These are phyloP conservation scores for Parmelia sp. DNA, from an alignment of 495 filamentous ascomycete genomes.

Conservation along the genomic window DNA sequence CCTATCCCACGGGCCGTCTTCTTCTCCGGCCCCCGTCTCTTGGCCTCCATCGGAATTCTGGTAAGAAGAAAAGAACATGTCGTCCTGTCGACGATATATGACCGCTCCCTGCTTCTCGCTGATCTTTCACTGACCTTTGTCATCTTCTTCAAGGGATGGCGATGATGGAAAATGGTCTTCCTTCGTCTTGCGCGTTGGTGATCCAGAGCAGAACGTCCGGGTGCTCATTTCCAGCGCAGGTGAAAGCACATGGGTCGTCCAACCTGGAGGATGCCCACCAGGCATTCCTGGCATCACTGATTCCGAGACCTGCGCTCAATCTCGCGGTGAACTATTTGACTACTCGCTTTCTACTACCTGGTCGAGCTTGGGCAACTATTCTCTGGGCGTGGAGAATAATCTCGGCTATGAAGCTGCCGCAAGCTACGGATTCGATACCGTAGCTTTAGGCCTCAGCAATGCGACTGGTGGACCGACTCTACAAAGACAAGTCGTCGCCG, in stretches of 20 bases:
- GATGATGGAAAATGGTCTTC: conserved; percentile 49
- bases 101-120: too few species aligned
- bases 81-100: too few species aligned
- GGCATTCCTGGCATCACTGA: conserved; percentile 10
- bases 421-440: conserved; percentile 39
- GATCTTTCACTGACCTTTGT: too few species aligned
- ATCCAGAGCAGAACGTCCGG: conserved; percentile 39
- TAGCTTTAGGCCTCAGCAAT: conserved; percentile 38
- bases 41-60: conserved; percentile 22
- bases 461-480: conserved; percentile 33
- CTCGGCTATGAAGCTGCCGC: conserved; percentile 7
- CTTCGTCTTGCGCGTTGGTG: conserved; percentile 43
- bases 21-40: conserved; percentile 13
- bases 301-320: conserved; percentile 34
- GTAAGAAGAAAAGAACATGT: too few species aligned
- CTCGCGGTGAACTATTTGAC: conserved; percentile 44
- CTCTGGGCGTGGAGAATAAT: conserved; percentile 7
- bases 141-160: conserved; percentile 38
- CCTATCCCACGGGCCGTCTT: not conserved
- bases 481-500: conserved; percentile 42
- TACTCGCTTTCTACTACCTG: conserved; percentile 42
- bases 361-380: not conserved
- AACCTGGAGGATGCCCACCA: conserved; percentile 9
- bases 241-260: conserved; percentile 4
- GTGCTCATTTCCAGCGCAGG: conserved; percentile 30